Base-by-base conservation (phyloP, 192 early-diverging fungal species). In the Mortierella claussenii region DNA sequence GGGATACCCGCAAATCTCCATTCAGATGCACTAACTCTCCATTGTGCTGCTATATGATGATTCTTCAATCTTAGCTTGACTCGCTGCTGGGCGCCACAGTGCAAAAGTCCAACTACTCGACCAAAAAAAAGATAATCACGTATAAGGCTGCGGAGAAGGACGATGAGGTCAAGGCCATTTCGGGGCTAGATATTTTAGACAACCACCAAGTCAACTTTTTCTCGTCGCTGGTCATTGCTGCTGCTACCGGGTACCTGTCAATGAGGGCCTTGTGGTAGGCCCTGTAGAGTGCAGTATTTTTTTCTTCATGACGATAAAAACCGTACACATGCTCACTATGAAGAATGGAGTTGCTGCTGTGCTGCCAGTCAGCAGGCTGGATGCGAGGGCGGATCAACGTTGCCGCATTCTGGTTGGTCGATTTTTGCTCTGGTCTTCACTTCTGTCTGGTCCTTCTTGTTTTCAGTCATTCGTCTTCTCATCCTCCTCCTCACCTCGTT, bases 11-110 rank as follows among this genome's bases (percentile, higher is more conserved):
- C n/a, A n/a, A n/a, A n/a, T n/a, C n/a, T n/a, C n/a, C n/a, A n/a
- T n/a, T n/a, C n/a, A n/a, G n/a, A n/a, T n/a, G n/a, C n/a, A n/a
- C n/a, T n/a, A n/a, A n/a, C n/a, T n/a, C n/a, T n/a, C n/a, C n/a
- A n/a, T n/a, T n/a, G n/a, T n/a, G n/a, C n/a, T n/a, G n/a, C n/a
- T n/a, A n/a, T n/a, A 10, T 53, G 10, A 11, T 53, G 12, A 30
- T 20, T 27, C 33, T 10, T 23, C 50, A 52, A 28, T 5, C 23
- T 20, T 68, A 89, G 85, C 69, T 92, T 26, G 96, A 97, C 80
- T 97, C 96, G 21, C 33, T 97, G 1, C 74, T 97, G 12, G 96
- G 96, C 23, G 94, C 92, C 5, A 94, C 96, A 1, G 80, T 96
- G 0, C 86, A 95, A 61, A 82, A 89, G 51, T 84, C 87, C 17